Base-by-base conservation (phyloP, 176 grass and related monocot species). In the Triticum dicoccoides region DNA sequence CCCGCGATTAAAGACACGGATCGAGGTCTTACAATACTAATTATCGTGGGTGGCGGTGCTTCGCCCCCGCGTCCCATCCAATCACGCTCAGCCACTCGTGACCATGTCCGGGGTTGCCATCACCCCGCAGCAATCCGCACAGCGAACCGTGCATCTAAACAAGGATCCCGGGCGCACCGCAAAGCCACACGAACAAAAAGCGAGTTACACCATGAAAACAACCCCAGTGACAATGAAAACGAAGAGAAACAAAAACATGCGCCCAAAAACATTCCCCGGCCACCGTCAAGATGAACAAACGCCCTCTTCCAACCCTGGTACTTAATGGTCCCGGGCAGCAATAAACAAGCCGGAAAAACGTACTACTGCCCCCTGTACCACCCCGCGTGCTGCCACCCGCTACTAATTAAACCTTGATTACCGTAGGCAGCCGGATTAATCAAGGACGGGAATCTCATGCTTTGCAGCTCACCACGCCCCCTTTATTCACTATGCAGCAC, bases 31-130 rank as follows among this genome's bases (percentile, higher is more conserved):
- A 69, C 33, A 81, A 35, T 61, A 86, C 32, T 71, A 20, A 83
- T 23, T 15, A 15, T 13, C 3, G 14, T 15, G 52, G 25, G 30
- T 15, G 52, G 20, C 54, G 79, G 87, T 18, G 77, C 70, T 29
- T 29, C 29, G 35, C 80, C 34, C 78, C 35, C 47, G 8, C 18
- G 1, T 29, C 29, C 29, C 3, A 9, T 83, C 84, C 2, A 12
- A 12, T 83, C 84, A 17, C 89, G 2, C 73, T 83, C 84, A 34
- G 0, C 17, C 78, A 79, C 80, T 86, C 73, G 89, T 87, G 84
- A 72, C 5, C 84, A 64, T 90, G 84, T 83, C 25, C 2, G 23
- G 25, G 17, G 82, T 47, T 49, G 18, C 71, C 2, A 0, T 65
- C 70, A n/a, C 25, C 24, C 34, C 4, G 25, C 25, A 27, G 25